A percentile compares a stretch with the other conserved stretches of the same genome.
These are phyloP conservation scores for Gnetum montanum DNA, from an alignment of 75 land plant genomes.

Conservation along the genomic window DNA sequence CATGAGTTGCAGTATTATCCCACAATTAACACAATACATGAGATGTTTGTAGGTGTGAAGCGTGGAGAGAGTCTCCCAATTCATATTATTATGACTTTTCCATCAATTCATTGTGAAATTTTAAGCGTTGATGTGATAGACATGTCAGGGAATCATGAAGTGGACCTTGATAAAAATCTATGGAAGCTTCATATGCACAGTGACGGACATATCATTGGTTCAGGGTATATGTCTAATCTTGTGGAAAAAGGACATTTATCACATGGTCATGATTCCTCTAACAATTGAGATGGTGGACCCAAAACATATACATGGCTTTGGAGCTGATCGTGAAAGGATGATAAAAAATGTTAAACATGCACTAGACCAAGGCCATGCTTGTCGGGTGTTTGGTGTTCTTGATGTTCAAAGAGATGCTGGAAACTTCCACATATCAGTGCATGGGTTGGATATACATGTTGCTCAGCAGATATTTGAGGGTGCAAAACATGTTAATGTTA, in stretches of 20 bases:
- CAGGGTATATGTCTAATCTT: slow-evolving; percentile 85
- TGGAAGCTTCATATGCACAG: slow-evolving; percentile 88
- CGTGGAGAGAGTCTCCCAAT: slow-evolving; percentile 96
- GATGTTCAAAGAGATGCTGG: slow-evolving; percentile 99
- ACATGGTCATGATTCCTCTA: no score
- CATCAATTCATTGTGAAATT: slow-evolving; percentile 88
- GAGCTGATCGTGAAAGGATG: slow-evolving; percentile 53
- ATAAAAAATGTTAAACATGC: slow-evolving; percentile 81
- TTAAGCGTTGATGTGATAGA: slow-evolving; percentile 96
- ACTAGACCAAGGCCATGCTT: slow-evolving; percentile 74
- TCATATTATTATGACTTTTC: slow-evolving; percentile 93
- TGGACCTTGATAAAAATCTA: slow-evolving; percentile 93
- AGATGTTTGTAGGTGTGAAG: slow-evolving; percentile 96
- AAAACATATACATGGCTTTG: slow-evolving; percentile 30
- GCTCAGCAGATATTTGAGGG: slow-evolving; percentile 97
- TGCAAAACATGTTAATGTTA: slow-evolving; percentile 80
- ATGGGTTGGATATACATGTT: slow-evolving; percentile 81
- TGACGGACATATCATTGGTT: slow-evolving; percentile 80
- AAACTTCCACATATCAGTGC: slow-evolving; percentile 96
- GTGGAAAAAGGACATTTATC: slow-evolving; percentile 75
- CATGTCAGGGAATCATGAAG: slow-evolving; percentile 98
- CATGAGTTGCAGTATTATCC: slow-evolving; percentile 84
- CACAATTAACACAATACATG: slow-evolving; percentile 67
- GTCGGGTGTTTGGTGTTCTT: slow-evolving; percentile 93
- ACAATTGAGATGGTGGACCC: no score